A percentile compares a stretch with the other conserved stretches of the same genome.
phyloP scores from a whole-genome alignment of 1,284 basidiomycete genomes.

The Leccinum solheimii region DNA sequence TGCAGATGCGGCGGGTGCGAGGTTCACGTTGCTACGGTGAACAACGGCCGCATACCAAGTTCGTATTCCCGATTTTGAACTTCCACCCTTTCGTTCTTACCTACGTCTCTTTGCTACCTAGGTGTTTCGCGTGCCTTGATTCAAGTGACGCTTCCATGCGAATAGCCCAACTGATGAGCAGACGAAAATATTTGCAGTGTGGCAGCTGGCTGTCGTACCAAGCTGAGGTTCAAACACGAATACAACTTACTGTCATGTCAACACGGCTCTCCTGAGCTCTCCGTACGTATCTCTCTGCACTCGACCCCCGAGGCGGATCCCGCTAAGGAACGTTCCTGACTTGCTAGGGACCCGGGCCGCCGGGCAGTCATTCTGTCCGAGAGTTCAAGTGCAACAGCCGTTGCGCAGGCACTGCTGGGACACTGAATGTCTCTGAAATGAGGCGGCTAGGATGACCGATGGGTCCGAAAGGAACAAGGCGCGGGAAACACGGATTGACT shows the following conservation, averaged over 20 bases:
- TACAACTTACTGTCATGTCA: neutral
- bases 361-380: neutral
- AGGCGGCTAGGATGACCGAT: neutral
- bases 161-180: neutral
- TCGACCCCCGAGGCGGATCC: neutral
- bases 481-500: neutral
- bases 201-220: neutral
- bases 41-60: neutral
- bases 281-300: neutral
- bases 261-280: neutral
- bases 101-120: neutral
- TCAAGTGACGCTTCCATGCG: neutral
- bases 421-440: neutral
- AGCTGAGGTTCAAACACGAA: neutral
- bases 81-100: neutral
- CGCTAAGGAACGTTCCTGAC: neutral
- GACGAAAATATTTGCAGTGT: neutral
- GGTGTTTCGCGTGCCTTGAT: neutral
- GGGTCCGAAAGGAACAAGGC: neutral
- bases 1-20: neutral
- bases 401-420: neutral
- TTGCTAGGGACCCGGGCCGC: neutral
- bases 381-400: neutral
- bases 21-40: conserved; percentile 11
- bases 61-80: neutral